A percentile compares a stretch with the other conserved stretches of the same genome.
These are phyloP conservation scores for Linaria vulgaris DNA, from an alignment of 257 asterid genomes.

Conservation along the genomic window DNA sequence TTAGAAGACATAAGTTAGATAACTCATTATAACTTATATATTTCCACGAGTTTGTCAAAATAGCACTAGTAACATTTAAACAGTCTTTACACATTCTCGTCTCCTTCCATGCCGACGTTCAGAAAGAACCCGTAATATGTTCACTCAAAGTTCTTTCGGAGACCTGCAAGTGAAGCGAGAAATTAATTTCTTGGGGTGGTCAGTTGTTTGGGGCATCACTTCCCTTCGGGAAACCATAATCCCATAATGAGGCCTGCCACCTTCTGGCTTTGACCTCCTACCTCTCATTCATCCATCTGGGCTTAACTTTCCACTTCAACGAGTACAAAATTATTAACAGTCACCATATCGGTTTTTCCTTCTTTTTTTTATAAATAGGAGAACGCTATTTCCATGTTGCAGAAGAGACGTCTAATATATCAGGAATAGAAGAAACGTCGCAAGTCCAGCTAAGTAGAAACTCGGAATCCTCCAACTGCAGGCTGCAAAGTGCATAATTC, in stretches of 20 bases:
- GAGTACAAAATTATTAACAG: slow-evolving; percentile 33
- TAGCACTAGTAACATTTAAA: slow-evolving; percentile 10
- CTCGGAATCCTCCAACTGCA: slow-evolving; percentile 33
- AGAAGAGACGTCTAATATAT: slow-evolving; percentile 25
- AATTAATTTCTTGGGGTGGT: slow-evolving; percentile 21
- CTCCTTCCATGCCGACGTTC: slow-evolving; percentile 48
- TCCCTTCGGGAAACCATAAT: slow-evolving; percentile 45
- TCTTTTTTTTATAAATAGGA: background rate
- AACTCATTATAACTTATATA: background rate
- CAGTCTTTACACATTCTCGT: slow-evolving; percentile 12
- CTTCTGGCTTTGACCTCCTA: slow-evolving; percentile 47
- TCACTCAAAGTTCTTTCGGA: slow-evolving; percentile 67
- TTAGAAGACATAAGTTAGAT: too few relatives aligned
- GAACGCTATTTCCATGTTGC: background rate
- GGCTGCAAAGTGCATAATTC: slow-evolving; percentile 33
- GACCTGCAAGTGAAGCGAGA: slow-evolving; percentile 43
- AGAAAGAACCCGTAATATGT: slow-evolving; percentile 57
- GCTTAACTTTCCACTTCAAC: slow-evolving; percentile 26
- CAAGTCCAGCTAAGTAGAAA: slow-evolving; percentile 35
- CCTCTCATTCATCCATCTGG: slow-evolving; percentile 24
- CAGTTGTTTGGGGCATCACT: slow-evolving; percentile 27
- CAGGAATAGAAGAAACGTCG: slow-evolving; percentile 29
- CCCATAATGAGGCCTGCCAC: slow-evolving; percentile 47
- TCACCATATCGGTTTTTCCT: background rate
- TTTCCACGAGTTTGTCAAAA: slow-evolving; percentile 17